Conservation (phyloP, 2,329 filamentous ascomycete genomes). For the Alternaria sp. region DNA sequence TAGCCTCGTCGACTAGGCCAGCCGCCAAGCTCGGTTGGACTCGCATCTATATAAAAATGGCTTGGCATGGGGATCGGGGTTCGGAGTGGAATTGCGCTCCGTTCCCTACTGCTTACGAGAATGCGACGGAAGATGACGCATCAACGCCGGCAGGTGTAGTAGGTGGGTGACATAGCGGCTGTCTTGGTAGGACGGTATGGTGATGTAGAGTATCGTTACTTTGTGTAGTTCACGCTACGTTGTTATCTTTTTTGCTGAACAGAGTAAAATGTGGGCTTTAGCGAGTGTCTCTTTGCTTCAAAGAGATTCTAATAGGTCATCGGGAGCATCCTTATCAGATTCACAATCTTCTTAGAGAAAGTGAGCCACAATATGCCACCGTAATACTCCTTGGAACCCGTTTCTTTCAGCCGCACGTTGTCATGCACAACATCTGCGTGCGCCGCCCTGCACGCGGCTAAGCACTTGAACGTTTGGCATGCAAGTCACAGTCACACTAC, state of each 20-base stretch:
- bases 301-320: background rate
- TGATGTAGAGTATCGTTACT: background rate
- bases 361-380: background rate
- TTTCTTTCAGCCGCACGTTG: background rate
- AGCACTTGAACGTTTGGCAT: background rate
- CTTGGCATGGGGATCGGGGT: slow-evolving; percentile 12
- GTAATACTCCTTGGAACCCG: background rate
- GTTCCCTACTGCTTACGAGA: slow-evolving; percentile 4
- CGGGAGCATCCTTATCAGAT: background rate
- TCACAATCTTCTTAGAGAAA: background rate
- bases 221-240: background rate
- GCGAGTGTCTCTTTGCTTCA: background rate
- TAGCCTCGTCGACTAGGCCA: background rate
- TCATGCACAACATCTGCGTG: slow-evolving; percentile 1
- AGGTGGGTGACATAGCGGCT: slow-evolving; percentile 3
- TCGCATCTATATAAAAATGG: background rate
- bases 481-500: background rate
- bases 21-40: slow-evolving; percentile 4
- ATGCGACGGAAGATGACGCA: slow-evolving; percentile 10
- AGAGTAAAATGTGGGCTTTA: background rate
- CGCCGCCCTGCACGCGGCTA: background rate
- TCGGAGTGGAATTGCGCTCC: slow-evolving; percentile 11
- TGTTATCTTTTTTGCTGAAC: background rate
- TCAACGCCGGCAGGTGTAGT: background rate
- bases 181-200: background rate